Conservation (phyloP, 2,329 filamentous ascomycete genomes). For the Orbilia ellipsospora region DNA sequence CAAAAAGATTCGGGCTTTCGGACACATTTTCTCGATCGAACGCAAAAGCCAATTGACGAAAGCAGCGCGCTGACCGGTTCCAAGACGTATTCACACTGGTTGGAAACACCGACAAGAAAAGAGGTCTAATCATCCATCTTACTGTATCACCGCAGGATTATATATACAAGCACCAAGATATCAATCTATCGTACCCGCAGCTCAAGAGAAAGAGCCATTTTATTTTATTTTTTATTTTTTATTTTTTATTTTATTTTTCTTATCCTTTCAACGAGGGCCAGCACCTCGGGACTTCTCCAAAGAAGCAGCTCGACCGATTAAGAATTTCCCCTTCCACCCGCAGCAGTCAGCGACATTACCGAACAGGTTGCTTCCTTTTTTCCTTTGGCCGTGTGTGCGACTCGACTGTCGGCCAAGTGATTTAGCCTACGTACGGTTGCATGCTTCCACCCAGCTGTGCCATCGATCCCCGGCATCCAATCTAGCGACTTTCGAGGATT, state of each 20-base stretch:
- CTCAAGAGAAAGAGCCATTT: slow-evolving; percentile 14
- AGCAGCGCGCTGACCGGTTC: slow-evolving; percentile 19
- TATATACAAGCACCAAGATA: background rate
- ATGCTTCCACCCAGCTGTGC: background rate
- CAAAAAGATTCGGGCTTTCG: slow-evolving; percentile 8
- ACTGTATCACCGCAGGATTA: background rate
- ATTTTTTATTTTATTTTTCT: too few relatives aligned
- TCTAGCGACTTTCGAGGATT: too few relatives aligned
- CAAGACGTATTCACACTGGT: too few relatives aligned
- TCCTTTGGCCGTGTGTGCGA: slow-evolving; percentile 29
- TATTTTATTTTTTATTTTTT: background rate
- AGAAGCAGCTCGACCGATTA: too few relatives aligned
- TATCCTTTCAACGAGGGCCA: too few relatives aligned
- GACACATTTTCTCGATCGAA: slow-evolving; percentile 13
- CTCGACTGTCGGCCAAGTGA: slow-evolving; percentile 41
- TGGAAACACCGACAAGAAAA: too few relatives aligned
- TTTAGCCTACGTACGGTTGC: slow-evolving; percentile 33
- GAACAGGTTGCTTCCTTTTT: slow-evolving; percentile 52
- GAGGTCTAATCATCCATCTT: background rate
- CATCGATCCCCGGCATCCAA: slow-evolving; percentile 19
- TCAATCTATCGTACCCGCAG: too few relatives aligned
- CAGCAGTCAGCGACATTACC: slow-evolving; percentile 47
- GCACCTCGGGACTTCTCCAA: background rate
- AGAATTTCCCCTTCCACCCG: slow-evolving; percentile 43
- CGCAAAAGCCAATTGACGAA: slow-evolving; percentile 20